Conservation (phyloP, 768 basidiomycete genomes). For the Trichaptum fuscoviolaceum region DNA sequence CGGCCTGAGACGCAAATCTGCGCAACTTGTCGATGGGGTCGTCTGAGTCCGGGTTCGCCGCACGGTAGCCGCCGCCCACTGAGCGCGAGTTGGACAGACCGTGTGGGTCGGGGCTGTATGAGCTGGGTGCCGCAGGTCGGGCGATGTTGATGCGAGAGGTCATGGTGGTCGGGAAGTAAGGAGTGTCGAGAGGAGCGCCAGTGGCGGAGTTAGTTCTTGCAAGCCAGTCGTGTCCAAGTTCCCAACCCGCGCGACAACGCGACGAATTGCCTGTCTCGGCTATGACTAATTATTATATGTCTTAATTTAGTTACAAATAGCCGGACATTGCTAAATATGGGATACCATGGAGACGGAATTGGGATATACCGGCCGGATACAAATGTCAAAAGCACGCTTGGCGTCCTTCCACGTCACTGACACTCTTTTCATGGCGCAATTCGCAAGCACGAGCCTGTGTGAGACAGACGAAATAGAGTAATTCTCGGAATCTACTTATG, state of each 20-base stretch:
- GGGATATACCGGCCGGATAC: not conserved
- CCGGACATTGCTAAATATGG: not conserved
- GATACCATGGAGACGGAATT: not conserved
- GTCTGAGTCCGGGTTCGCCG: slow-evolving; percentile 77
- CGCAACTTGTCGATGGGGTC: slow-evolving; percentile 78
- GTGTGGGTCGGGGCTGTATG: slow-evolving; percentile 68
- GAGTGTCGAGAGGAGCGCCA: not conserved
- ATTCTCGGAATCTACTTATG: too few relatives aligned
- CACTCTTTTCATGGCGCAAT: not conserved
- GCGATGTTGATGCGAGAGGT: slow-evolving; percentile 79
- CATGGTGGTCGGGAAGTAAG: not conserved
- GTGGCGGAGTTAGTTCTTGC: not conserved
- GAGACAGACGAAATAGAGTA: too few relatives aligned
- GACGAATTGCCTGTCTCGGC: not conserved
- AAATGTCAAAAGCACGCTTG: not conserved
- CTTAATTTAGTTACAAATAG: not conserved
- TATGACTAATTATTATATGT: not conserved
- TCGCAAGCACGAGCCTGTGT: too few relatives aligned
- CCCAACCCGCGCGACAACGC: not conserved
- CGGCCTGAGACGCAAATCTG: slow-evolving; percentile 65
- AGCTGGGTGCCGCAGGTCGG: slow-evolving; percentile 53
- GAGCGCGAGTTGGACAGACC: slow-evolving; percentile 70
- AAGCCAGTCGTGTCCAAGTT: not conserved
- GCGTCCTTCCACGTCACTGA: not conserved
- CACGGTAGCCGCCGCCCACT: slow-evolving; percentile 60